Base-by-base conservation (phyloP, 495 filamentous ascomycete genomes). In the Penicillium desertorum region DNA sequence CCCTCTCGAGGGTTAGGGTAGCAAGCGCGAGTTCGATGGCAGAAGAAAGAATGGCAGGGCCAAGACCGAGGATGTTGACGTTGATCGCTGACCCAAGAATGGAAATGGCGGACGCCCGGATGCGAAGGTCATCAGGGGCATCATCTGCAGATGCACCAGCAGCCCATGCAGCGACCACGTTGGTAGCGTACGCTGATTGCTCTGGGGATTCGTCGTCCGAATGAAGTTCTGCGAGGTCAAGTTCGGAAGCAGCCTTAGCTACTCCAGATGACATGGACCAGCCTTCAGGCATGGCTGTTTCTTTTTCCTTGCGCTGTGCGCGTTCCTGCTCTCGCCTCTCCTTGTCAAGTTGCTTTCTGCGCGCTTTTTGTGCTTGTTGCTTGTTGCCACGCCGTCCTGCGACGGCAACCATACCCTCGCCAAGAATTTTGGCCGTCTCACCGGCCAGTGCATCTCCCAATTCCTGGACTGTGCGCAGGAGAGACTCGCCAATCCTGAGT, bases 91-190 rank as follows among this genome's bases (percentile, higher is more conserved):
- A 76, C 0, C 83, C 83, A 19, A 94, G 76, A 17, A 96, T 81
- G 5, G 87, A 88, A 1, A 96, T 70, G 3, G 91, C 90, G 0
- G 90, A 94, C 9, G 89, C 79, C 6, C 91, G 84, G 37, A 92
- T 79, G 14, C 91, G 80, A 2, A 93, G 75, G 63, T 96, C 91
- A 62, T 96, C 91, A 19, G 81, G 77, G 23, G 76, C 69, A 22
- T 71, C 66, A 47, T 78, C 74, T 5, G 64, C 54, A 0, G 82
- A 79, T 1, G 84, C 81, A 50, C 81, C 87, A 42, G 80, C 79
- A 51, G 86, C 83, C 91, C 91, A 96, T 5, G 88, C 88, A 5
- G 79, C 72, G 2, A 95, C 78, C 37, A 95, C 89, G 45, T 81
- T 80, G 16, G 80, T 79, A 0, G 88, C 73, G 11, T 84, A 70